Evolutionary conservation across 352 stramenopile genomes (phyloP).

Genomic region (Stramenopiles sp.): DNA sequence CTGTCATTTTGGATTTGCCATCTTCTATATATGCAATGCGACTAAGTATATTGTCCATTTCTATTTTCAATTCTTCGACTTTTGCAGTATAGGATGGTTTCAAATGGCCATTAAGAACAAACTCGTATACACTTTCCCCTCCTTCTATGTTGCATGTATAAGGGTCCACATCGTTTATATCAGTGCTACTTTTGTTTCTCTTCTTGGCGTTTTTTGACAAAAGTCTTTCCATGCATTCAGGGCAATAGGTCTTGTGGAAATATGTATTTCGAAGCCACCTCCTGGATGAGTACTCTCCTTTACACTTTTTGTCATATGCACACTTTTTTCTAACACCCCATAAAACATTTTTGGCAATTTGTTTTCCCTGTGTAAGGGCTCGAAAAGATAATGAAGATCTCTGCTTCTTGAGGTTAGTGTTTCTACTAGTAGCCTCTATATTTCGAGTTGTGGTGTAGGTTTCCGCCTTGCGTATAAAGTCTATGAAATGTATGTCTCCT

Average conservation of each 20-base stretch:
- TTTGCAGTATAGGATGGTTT: not conserved
- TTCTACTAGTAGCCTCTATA: not conserved
- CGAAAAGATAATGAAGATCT: not conserved
- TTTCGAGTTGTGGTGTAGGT: not conserved
- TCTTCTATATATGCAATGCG: not conserved
- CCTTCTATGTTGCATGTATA: not conserved
- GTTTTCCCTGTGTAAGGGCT: not conserved
- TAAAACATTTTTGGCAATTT: not conserved
- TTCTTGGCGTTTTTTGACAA: not conserved
- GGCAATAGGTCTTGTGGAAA: not conserved
- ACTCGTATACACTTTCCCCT: not conserved
- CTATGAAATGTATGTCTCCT: not conserved
- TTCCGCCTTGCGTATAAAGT: not conserved
- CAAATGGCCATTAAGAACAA: not conserved
- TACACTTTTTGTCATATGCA: not conserved
- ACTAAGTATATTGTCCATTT: not conserved
- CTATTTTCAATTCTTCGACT: not conserved
- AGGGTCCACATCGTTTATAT: not conserved
- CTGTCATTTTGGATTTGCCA: not conserved
- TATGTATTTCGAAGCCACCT: not conserved
- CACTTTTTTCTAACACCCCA: not conserved
- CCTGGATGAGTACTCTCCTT: not conserved
- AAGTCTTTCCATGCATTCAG: not conserved
- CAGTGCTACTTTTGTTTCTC: not conserved
- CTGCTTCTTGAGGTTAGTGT: not conserved